These are phyloP conservation scores for Polyplosphaeria fusca DNA, from an alignment of 495 filamentous ascomycete genomes.

Conservation along the genomic window DNA sequence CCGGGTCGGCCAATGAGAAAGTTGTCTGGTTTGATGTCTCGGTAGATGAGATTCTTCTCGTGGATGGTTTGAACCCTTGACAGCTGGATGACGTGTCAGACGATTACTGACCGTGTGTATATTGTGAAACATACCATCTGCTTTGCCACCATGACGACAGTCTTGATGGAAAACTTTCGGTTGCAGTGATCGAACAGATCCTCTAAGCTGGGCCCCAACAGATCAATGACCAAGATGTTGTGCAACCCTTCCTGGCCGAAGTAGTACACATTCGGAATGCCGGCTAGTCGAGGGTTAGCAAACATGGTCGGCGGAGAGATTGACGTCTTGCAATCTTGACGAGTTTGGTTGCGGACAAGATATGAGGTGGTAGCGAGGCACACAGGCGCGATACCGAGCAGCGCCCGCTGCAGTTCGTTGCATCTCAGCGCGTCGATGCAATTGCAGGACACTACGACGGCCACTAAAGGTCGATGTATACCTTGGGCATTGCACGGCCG, in stretches of 20 bases:
- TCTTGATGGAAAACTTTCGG: conserved; percentile 92
- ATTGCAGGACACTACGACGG: too few species aligned
- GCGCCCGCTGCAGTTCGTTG: too few species aligned
- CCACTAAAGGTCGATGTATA: too few species aligned
- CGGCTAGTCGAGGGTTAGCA: conserved; percentile 55
- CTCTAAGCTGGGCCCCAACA: conserved; percentile 92
- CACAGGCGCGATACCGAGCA: too few species aligned
- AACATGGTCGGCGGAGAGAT: conserved; percentile 52
- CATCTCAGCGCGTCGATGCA: too few species aligned
- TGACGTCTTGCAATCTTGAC: too few species aligned
- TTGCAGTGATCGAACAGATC: conserved; percentile 98
- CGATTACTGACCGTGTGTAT: not conserved
- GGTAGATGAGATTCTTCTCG: conserved; percentile 99
- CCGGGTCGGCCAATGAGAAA: conserved; percentile 95
- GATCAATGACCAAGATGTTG: conserved; percentile 98
- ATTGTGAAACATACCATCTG: conserved; percentile 73
- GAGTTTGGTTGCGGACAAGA: too few species aligned
- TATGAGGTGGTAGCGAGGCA: too few species aligned
- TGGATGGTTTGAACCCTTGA: conserved; percentile 99
- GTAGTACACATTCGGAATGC: conserved; percentile 99
- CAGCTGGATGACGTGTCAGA: conserved; percentile 53
- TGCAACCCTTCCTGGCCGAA: conserved; percentile 98
- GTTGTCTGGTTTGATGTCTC: conserved; percentile 99
- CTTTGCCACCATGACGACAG: conserved; percentile 98
- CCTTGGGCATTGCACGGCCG: too few species aligned